Conservation (phyloP, 176 grass and related monocot species). For the Carex littledalei region DNA sequence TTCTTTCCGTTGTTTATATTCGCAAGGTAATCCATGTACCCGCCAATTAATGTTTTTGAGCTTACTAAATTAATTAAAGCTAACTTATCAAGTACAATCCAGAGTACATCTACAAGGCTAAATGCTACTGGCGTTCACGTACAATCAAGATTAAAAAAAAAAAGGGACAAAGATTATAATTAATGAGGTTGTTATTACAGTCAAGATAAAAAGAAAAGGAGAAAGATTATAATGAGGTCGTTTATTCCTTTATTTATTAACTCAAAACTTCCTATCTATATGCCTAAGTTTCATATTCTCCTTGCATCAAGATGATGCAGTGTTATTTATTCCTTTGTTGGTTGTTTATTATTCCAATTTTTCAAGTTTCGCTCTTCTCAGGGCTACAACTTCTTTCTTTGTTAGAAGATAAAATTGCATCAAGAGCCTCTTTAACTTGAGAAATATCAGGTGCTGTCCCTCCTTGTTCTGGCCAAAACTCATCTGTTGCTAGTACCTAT, state of each 20-base stretch:
- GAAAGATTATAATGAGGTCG: neutral
- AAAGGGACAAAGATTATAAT: too few relatives aligned
- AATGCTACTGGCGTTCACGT: neutral
- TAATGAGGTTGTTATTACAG: neutral
- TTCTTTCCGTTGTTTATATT: neutral
- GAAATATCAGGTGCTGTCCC: constrained; percentile 60
- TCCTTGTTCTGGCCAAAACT: constrained; percentile 89
- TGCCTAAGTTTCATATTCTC: constrained; percentile 35
- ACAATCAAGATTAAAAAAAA: neutral
- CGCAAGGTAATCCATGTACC: neutral
- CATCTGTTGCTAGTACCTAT: constrained; percentile 81
- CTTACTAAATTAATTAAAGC: neutral
- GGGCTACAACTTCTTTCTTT: constrained; percentile 27
- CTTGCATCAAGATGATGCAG: constrained; percentile 47
- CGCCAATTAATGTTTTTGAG: neutral
- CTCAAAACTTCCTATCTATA: constrained; percentile 24
- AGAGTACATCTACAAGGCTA: constrained; percentile 3
- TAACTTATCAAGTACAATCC: neutral
- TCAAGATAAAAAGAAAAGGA: neutral
- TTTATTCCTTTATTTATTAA: constrained; percentile 20
- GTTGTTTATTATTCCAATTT: neutral
- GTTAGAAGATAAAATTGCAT: constrained; percentile 77
- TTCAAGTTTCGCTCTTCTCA: neutral
- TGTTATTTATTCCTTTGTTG: neutral
- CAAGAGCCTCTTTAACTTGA: constrained; percentile 72